Conservation (phyloP, 306 rosid species). For the Cajanus cajan region DNA sequence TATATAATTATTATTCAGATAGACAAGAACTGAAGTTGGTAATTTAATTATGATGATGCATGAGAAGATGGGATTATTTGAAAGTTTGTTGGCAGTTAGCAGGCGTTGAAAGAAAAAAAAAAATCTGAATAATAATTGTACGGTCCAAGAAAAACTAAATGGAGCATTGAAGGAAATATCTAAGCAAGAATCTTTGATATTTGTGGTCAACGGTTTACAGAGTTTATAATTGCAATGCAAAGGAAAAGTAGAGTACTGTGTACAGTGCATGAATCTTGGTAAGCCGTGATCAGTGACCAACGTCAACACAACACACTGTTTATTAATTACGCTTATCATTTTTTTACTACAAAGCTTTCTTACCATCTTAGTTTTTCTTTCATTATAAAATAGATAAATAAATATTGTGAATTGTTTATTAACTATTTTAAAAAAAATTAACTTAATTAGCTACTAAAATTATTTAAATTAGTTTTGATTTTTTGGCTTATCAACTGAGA, state of each 20-base stretch:
- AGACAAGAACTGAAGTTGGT: neutral
- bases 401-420: too few relatives aligned
- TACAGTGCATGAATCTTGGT: conserved; percentile 21
- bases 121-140: neutral
- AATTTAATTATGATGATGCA: neutral
- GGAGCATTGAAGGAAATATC: conserved; percentile 2
- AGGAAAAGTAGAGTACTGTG: neutral
- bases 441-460: too few relatives aligned
- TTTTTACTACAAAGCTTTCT: too few relatives aligned
- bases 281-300: neutral
- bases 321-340: too few relatives aligned
- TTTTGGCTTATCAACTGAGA: too few relatives aligned
- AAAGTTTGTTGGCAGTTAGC: neutral
- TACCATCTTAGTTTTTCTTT: too few relatives aligned
- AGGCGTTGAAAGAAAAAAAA: neutral
- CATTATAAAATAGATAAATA: too few relatives aligned
- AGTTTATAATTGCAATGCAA: neutral
- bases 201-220: conserved; percentile 37
- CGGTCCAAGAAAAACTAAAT: neutral
- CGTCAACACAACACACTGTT: conserved; percentile 36
- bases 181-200: neutral
- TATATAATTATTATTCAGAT: too few relatives aligned
- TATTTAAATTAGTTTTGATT: too few relatives aligned
- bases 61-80: neutral
- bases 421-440: too few relatives aligned